Percentiles rank a stretch among this genome's conserved stretches.
These are phyloP conservation scores for Torulaspora indica DNA, from an alignment of 805 yeast species.

Conservation along the genomic window DNA sequence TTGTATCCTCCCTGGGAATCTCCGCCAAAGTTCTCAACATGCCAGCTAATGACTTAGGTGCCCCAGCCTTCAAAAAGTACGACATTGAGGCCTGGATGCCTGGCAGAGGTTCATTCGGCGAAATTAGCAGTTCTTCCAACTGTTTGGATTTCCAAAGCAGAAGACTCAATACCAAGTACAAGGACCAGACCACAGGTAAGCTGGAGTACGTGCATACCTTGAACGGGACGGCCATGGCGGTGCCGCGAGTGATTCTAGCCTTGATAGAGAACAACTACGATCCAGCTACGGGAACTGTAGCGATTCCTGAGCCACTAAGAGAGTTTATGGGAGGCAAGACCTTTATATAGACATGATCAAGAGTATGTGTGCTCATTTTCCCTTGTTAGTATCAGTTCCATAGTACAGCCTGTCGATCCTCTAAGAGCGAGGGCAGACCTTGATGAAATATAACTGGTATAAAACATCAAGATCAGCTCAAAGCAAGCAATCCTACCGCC, in stretches of 20 bases:
- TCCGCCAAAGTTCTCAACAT: conserved; percentile 77
- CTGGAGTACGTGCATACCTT: conserved; percentile 65
- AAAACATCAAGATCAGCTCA: not conserved
- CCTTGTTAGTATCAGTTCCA: not conserved
- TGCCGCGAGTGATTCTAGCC: conserved; percentile 86
- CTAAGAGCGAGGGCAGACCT: not conserved
- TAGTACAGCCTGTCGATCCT: not conserved
- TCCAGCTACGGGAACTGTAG: conserved; percentile 46
- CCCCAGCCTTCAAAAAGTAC: conserved; percentile 86
- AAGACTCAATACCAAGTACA: conserved; percentile 65
- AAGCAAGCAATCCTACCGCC: not conserved
- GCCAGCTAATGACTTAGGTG: conserved; percentile 89
- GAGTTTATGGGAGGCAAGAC: conserved; percentile 63
- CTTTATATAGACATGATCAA: not conserved
- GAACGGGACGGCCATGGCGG: conserved; percentile 94
- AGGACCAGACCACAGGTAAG: conserved; percentile 34
- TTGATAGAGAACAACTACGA: conserved; percentile 83
- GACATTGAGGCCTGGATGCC: conserved; percentile 99
- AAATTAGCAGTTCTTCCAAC: conserved; percentile 83
- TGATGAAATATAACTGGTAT: not conserved
- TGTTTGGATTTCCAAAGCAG: conserved; percentile 89
- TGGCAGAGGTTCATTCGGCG: conserved; percentile 90
- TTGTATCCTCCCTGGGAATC: conserved; percentile 65
- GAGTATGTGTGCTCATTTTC: not conserved
- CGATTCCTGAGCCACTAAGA: conserved; percentile 63